Conservation (phyloP, 1,284 basidiomycete species). For the Cutaneotrichosporon sp. region DNA sequence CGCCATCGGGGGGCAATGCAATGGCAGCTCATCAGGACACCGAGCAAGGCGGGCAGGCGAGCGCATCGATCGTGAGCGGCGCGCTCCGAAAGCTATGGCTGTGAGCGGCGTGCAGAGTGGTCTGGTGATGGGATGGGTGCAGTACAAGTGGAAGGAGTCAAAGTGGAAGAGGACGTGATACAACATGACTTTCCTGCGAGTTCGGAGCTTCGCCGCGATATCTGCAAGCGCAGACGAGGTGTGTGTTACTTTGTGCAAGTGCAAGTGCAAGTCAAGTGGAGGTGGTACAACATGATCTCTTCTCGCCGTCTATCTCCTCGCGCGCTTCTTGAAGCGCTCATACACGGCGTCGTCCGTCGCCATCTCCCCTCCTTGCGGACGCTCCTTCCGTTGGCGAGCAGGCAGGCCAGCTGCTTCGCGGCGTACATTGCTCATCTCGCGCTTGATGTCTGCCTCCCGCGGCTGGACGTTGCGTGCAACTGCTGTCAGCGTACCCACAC, state of each 20-base stretch:
- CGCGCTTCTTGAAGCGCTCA: slow-evolving; percentile 50
- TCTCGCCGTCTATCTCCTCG: neutral
- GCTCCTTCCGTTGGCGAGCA: slow-evolving; percentile 53
- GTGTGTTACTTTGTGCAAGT: neutral
- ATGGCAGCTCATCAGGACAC: slow-evolving; percentile 7
- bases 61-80: no score
- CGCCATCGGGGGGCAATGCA: slow-evolving; percentile 13
- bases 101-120: no score
- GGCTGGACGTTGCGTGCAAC: slow-evolving; percentile 73
- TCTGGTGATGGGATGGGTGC: no score
- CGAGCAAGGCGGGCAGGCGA: neutral
- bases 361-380: slow-evolving; percentile 54
- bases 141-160: no score
- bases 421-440: slow-evolving; percentile 77
- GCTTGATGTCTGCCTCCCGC: slow-evolving; percentile 71
- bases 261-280: neutral
- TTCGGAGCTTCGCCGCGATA: no score
- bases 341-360: slow-evolving; percentile 85
- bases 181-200: no score
- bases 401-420: slow-evolving; percentile 69
- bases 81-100: no score
- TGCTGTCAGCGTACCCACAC: slow-evolving; percentile 38
- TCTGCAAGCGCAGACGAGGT: no score
- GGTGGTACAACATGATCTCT: slow-evolving; percentile 4
- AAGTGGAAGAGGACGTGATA: no score